A percentile compares a stretch with the other conserved stretches of the same genome.
These are phyloP conservation scores for Paraphysoderma sedebokerense DNA, from an alignment of 371 early-diverging fungal species.

Conservation along the genomic window DNA sequence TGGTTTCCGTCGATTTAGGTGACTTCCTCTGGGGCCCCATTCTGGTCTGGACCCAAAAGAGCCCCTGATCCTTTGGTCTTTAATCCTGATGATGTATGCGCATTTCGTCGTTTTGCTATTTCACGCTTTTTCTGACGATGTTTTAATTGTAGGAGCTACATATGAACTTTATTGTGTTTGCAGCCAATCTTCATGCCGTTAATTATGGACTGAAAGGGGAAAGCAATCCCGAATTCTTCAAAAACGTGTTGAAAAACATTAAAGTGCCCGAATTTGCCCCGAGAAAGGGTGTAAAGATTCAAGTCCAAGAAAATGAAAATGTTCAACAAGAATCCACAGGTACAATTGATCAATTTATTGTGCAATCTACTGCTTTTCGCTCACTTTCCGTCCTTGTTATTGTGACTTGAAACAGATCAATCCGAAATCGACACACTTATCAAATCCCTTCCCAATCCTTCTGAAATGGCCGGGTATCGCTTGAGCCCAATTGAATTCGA, in stretches of 20 bases:
- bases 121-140: not conserved
- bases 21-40: conserved; percentile 83
- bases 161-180: conserved; percentile 77
- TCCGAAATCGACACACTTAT: conserved; percentile 47
- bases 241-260: conserved; percentile 39
- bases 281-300: conserved; percentile 88
- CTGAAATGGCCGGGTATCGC: conserved; percentile 52
- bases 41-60: conserved; percentile 99
- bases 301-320: conserved; percentile 74
- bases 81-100: conserved; percentile 45
- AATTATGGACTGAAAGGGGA: conserved; percentile 77
- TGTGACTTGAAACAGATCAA: conserved; percentile 17
- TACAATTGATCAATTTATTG: not conserved
- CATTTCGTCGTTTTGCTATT: not conserved
- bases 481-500: conserved; percentile 88
- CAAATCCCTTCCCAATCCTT: conserved; percentile 46
- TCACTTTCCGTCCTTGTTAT: conserved; percentile 13
- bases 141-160: conserved; percentile 35
- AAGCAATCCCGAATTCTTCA: conserved; percentile 48
- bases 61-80: conserved; percentile 78
- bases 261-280: conserved; percentile 77
- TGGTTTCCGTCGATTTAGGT: conserved; percentile 21
- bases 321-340: conserved; percentile 4
- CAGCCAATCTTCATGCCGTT: conserved; percentile 89
- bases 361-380: conserved; percentile 1